Conservation (phyloP, 1,284 basidiomycete genomes). For the Leccinum subfulvum region DNA sequence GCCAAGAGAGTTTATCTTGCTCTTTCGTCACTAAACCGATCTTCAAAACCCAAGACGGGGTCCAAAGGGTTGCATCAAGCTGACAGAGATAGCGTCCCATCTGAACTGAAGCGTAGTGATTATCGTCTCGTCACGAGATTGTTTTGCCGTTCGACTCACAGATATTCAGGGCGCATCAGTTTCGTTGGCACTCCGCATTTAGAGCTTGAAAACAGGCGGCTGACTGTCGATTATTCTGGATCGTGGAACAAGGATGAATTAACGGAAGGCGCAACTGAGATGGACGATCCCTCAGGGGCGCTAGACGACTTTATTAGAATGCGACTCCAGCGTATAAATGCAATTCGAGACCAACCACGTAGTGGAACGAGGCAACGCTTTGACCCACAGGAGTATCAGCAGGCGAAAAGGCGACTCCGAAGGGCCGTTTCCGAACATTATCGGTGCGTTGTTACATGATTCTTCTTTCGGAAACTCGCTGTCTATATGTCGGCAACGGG, state of each 20-base stretch:
- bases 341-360: not conserved
- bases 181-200: not conserved
- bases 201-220: slow-evolving; percentile 1
- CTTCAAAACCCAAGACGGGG: not conserved
- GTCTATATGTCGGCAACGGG: not conserved
- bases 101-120: slow-evolving; percentile 13
- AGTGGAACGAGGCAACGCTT: slow-evolving; percentile 13
- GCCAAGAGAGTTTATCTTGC: slow-evolving; percentile 8
- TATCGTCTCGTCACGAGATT: not conserved
- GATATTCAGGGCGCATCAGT: not conserved
- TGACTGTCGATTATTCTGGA: not conserved
- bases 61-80: not conserved
- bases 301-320: not conserved
- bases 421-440: slow-evolving; percentile 86
- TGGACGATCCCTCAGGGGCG: not conserved
- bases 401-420: slow-evolving; percentile 81
- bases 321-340: not conserved
- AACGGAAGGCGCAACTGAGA: not conserved
- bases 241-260: slow-evolving; percentile 1
- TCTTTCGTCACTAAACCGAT: slow-evolving; percentile 10
- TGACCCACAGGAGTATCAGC: slow-evolving; percentile 79
- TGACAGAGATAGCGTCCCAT: not conserved
- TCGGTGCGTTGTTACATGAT: slow-evolving; percentile 43
- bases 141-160: slow-evolving; percentile 7
- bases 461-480: not conserved